Base-by-base conservation (phyloP, 2,329 filamentous ascomycete genomes). In the Stagonosporopsis cucurbitacearum region DNA sequence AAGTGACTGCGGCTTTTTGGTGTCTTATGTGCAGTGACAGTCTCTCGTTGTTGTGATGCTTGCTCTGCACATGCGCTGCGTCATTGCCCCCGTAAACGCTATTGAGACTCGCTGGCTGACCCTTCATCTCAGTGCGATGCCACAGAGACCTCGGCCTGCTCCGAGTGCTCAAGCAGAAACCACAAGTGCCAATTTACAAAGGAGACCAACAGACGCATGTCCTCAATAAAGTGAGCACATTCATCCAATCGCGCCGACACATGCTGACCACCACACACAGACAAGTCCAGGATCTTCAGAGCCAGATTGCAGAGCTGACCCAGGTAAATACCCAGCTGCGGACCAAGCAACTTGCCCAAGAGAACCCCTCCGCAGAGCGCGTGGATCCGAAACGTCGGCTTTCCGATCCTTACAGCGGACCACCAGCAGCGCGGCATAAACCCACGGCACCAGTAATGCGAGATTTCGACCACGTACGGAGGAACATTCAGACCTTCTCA, bases 131-230 rank as follows among this genome's bases (percentile, higher is more conserved):
- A 86, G 83, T 99, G 95, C 76, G 95, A 99, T 80, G 95, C 95
- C 28, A 98, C 95, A 15, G 95, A 98, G 74, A 96, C 91, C 17
- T 88, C 91, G 11, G 96, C 94, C 77, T 99, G 95, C 75, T 97
- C 95, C 1, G 95, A 99, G 78, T 99, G 95, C 78, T 95, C 92
- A 4, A 97, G 93, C 74, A 88, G 95, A 63, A 96, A 94, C 72
- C 94, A 98, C 63, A 96, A 96, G 75, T 99, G 95, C 73, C 94
- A 98, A 72, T 99, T 99, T 74, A 99, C 95, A 45, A 99, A 99
- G 78, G 95, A 99, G 77, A 99, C 95, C 12, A 99, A 99, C 75
- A 86, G 95, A 56, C 87, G 95, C 59, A 99, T 99, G 95, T 98
- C 95, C 17, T 98, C 94, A 1, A 98, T 98, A 79, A 99, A 98